Evolutionary conservation across 2,329 filamentous ascomycete species (phyloP).

Genomic region (Aspergillus neoniger): DNA sequence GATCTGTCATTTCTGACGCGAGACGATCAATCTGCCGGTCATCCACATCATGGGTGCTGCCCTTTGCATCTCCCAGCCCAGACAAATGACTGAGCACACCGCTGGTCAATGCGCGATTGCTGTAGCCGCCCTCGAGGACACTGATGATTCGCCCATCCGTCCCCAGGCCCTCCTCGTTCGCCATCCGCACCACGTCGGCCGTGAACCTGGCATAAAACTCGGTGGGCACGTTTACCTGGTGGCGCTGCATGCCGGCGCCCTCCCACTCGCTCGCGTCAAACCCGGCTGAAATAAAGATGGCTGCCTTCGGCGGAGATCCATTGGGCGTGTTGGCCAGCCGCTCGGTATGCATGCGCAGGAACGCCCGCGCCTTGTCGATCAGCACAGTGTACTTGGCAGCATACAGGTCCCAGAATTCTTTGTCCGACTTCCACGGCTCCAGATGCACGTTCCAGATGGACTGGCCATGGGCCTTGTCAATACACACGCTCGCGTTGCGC

Average conservation of each 20-base stretch:
- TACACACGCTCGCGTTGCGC: slow-evolving; percentile 87
- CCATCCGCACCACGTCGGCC: slow-evolving; percentile 77
- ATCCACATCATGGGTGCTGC: slow-evolving; percentile 31
- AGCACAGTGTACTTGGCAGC: slow-evolving; percentile 74
- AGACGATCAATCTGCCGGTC: slow-evolving; percentile 44
- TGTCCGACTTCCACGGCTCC: slow-evolving; percentile 77
- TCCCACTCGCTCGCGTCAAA: slow-evolving; percentile 98
- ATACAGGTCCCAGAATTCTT: slow-evolving; percentile 89
- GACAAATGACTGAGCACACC: slow-evolving; percentile 89
- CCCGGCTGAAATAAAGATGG: slow-evolving; percentile 91
- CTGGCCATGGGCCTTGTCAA: slow-evolving; percentile 92
- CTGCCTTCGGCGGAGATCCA: slow-evolving; percentile 70
- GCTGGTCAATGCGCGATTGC: slow-evolving; percentile 83
- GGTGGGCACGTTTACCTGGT: slow-evolving; percentile 93
- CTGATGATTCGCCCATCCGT: slow-evolving; percentile 87
- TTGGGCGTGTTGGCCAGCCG: slow-evolving; percentile 60
- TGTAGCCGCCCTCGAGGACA: slow-evolving; percentile 94
- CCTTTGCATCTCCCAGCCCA: slow-evolving; percentile 62
- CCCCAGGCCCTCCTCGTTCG: slow-evolving; percentile 73
- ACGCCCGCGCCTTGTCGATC: slow-evolving; percentile 77
- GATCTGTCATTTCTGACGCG: slow-evolving; percentile 60
- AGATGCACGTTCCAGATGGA: slow-evolving; percentile 96
- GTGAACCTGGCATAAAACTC: slow-evolving; percentile 94
- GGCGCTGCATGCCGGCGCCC: slow-evolving; percentile 87
- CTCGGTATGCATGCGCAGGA: slow-evolving; percentile 71